Base-by-base conservation (phyloP, 352 stramenopile genomes). In the Pythium apleroticum region DNA sequence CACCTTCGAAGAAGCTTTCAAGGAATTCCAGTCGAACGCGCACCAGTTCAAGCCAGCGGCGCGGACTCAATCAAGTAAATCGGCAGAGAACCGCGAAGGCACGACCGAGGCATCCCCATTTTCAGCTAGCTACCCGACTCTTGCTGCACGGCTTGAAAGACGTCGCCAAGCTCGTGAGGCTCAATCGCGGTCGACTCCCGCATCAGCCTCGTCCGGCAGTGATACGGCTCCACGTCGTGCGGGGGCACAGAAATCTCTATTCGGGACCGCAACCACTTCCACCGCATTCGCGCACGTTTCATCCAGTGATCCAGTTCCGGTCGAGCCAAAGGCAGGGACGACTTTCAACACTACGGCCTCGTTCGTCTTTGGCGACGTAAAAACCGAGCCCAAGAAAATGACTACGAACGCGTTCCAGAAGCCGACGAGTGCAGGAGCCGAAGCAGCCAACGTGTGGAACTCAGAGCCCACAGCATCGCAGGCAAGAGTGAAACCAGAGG, bases 401-500 rank as follows among this genome's bases (percentile, higher is more conserved):
- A 71, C 30, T 17, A 71, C 65, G 7, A 71, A 66, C 30, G 65
- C 56, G 20, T 71, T 71, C 28, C 65, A 71, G 22, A 64, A 60
- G 17, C 7, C 52, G 31, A 8, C 46, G 11, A 33, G 22, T 37
- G 19, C 45, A 9, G 4, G 55, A 17, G 57, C 24, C 28, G 17
- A 15, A 6, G 9, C 49, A 55, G 25, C 20, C 10, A 39, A 10
- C 17, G 24, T 25, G 8, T 39, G 49, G 49, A 33, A 1, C 25
- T 55, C 30, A 19, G 49, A 14, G 24, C 49, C 24, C 7, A 17
- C 28, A 58, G 31, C 9, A 28, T 28, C 43, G 9, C 43, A 50
- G 43, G 20, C 43, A 27, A 14, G n/a, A 27, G n/a, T 12, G 20
- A 50, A 25, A 20, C 27, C 27, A 15, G 43, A 50, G 43, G 10